phyloP scores from a whole-genome alignment of 768 basidiomycete genomes.

The Podaxis pistillaris region DNA sequence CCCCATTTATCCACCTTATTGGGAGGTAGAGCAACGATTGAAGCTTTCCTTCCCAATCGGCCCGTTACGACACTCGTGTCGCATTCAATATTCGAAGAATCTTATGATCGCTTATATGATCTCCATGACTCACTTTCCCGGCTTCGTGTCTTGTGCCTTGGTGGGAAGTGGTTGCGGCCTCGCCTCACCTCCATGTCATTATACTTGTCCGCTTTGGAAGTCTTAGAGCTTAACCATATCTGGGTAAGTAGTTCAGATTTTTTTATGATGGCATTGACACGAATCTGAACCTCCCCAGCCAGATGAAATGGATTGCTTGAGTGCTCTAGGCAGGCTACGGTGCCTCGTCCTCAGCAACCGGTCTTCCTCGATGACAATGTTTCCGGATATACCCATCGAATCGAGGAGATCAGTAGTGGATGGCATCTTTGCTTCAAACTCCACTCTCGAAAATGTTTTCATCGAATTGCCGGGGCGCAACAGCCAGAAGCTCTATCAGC shows the following conservation, averaged over 20 bases:
- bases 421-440: neutral
- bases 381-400: neutral
- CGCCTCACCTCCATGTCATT: neutral
- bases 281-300: neutral
- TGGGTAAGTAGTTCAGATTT: neutral
- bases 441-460: neutral
- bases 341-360: neutral
- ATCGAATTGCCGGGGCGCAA: neutral
- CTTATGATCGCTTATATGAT: neutral
- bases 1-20: neutral
- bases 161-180: neutral
- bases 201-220: neutral
- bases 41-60: neutral
- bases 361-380: neutral
- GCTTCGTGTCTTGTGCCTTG: neutral
- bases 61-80: neutral
- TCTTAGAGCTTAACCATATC: neutral
- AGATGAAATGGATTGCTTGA: neutral
- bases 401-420: neutral
- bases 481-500: neutral
- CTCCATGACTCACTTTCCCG: neutral
- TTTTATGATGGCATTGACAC: neutral
- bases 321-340: neutral
- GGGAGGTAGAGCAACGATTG: neutral
- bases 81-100: neutral